Percentiles rank a stretch among this genome's conserved stretches.
phyloP scores from a whole-genome alignment of 1,139 yeast genomes.

The Suhomyces anneliseae region DNA sequence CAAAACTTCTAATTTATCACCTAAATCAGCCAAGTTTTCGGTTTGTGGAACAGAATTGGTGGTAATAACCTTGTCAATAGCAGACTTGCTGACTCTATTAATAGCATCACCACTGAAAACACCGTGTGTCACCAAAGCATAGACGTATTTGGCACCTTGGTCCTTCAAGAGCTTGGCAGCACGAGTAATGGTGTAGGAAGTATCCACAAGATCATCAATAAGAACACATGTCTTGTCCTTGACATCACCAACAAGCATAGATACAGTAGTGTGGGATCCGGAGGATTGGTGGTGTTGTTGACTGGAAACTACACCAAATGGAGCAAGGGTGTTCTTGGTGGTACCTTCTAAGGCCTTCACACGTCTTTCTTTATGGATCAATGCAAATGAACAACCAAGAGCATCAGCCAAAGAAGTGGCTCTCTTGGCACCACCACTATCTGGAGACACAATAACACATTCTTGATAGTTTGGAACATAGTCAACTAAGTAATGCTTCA shows the following conservation, averaged over 20 bases:
- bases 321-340: slow-evolving; percentile 20
- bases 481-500: slow-evolving; percentile 76
- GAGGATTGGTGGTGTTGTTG: slow-evolving; percentile 2
- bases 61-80: slow-evolving; percentile 81
- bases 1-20: slow-evolving; percentile 69
- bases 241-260: slow-evolving; percentile 94
- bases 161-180: slow-evolving; percentile 91
- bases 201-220: slow-evolving; percentile 91
- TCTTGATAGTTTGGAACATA: slow-evolving; percentile 72
- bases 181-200: slow-evolving; percentile 86
- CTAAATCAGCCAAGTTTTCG: slow-evolving; percentile 54
- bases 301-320: slow-evolving; percentile 7
- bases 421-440: slow-evolving; percentile 96
- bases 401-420: slow-evolving; percentile 94
- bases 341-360: slow-evolving; percentile 28
- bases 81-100: slow-evolving; percentile 62
- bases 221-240: slow-evolving; percentile 79
- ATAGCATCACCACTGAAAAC: slow-evolving; percentile 91
- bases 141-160: slow-evolving; percentile 86
- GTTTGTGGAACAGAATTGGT: slow-evolving; percentile 94
- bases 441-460: slow-evolving; percentile 89
- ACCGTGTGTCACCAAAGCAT: slow-evolving; percentile 91
- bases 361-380: slow-evolving; percentile 93
- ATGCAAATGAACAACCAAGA: slow-evolving; percentile 84
- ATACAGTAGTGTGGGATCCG: slow-evolving; percentile 21